Percentiles rank a stretch among this genome's conserved stretches.
Evolutionary conservation across 768 basidiomycete genomes (phyloP).

Genomic region (Collybiopsis luxurians): DNA sequence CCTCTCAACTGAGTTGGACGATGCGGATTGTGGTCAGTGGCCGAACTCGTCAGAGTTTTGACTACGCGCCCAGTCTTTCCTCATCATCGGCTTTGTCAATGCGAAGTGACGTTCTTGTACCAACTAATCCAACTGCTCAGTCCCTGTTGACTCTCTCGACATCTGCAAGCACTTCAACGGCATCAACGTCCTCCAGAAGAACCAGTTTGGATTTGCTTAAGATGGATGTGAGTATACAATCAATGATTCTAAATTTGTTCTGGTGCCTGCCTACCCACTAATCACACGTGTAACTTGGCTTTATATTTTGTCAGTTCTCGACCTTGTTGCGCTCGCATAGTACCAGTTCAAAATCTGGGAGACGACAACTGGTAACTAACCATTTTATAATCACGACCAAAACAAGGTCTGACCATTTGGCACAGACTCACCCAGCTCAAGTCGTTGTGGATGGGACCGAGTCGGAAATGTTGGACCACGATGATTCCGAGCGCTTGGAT

Average conservation of each 20-base stretch:
- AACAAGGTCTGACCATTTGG: not conserved
- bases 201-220: constrained; percentile 23
- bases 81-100: constrained; percentile 9
- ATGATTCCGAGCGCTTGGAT: constrained; percentile 31
- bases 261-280: constrained; percentile 28
- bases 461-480: constrained; percentile 22
- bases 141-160: constrained; percentile 6
- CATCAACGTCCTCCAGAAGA: not conserved
- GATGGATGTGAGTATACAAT: constrained; percentile 28
- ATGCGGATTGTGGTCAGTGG: not conserved
- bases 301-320: constrained; percentile 29
- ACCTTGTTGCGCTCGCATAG: constrained; percentile 39
- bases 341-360: not conserved
- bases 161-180: constrained; percentile 7
- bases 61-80: constrained; percentile 10
- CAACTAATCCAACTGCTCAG: not conserved
- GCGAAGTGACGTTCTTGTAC: not conserved
- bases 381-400: not conserved
- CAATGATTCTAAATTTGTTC: constrained; percentile 13
- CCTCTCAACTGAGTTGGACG: not conserved
- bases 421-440: constrained; percentile 9
- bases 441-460: constrained; percentile 30
- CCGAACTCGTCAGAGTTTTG: constrained; percentile 8
- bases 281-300: constrained; percentile 44
- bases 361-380: not conserved